Evolutionary conservation across 179 eudicot genomes (phyloP).

Genomic region (Silene coronaria): DNA sequence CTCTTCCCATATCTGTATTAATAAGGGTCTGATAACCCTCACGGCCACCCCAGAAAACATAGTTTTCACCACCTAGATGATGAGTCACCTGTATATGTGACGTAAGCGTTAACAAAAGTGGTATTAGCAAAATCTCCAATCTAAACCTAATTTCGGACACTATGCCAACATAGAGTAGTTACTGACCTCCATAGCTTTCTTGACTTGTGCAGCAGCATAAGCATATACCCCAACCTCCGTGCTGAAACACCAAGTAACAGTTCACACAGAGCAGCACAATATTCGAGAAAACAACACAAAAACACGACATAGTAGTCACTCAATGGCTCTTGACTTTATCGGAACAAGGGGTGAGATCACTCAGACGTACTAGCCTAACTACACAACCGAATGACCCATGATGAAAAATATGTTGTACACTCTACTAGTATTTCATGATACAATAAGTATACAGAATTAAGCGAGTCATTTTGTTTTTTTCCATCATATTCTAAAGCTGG

Average conservation of each 20-base stretch:
- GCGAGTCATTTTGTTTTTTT: not conserved
- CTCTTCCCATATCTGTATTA: slow-evolving; percentile 96
- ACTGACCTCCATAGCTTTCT: slow-evolving; percentile 94
- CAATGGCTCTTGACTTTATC: not conserved
- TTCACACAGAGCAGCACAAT: slow-evolving; percentile 6
- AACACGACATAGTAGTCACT: not conserved
- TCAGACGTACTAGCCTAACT: not conserved
- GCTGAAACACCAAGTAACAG: slow-evolving; percentile 38
- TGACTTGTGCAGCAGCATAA: slow-evolving; percentile 93
- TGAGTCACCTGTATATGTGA: slow-evolving; percentile 70
- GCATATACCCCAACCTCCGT: slow-evolving; percentile 86
- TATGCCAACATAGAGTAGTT: slow-evolving; percentile 1
- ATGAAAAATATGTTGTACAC: no score
- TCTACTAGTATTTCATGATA: not conserved
- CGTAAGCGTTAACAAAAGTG: not conserved
- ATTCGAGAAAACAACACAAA: not conserved
- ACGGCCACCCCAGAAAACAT: slow-evolving; percentile 99
- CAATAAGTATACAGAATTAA: not conserved
- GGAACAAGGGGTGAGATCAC: not conserved
- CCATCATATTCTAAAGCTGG: not conserved
- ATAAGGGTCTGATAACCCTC: slow-evolving; percentile 94
- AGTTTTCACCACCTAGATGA: slow-evolving; percentile 94
- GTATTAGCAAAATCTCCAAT: not conserved
- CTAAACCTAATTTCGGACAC: not conserved
- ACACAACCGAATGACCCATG: not conserved